Conservation (phyloP, 2,329 filamentous ascomycete genomes). For the Cladophialophora exuberans region DNA sequence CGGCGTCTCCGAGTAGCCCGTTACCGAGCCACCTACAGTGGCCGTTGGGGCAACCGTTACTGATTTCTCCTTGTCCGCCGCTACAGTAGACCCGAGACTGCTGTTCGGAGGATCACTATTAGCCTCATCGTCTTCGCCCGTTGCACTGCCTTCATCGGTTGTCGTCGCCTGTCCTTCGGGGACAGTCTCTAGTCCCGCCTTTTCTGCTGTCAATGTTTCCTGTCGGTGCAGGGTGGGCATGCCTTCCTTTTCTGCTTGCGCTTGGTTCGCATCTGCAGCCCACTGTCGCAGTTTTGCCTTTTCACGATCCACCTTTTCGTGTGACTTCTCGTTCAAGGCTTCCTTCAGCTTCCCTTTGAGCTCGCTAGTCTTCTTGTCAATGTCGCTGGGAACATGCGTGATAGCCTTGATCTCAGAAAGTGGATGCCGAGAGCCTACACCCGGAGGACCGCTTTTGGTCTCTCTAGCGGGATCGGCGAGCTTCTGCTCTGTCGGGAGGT, state of each 20-base stretch:
- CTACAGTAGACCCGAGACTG: constrained; percentile 22
- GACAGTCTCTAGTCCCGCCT: constrained; percentile 24
- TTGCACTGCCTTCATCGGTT: constrained; percentile 35
- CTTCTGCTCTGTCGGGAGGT: constrained; percentile 26
- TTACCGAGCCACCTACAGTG: constrained; percentile 15
- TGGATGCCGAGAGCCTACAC: constrained; percentile 39
- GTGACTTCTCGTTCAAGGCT: constrained; percentile 19
- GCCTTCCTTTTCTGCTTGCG: constrained; percentile 41
- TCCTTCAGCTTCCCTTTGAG: constrained; percentile 39
- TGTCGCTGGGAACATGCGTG: constrained; percentile 35
- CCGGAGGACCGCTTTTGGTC: constrained; percentile 43
- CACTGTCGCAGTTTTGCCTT: constrained; percentile 42
- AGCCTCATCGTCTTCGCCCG: constrained; percentile 22
- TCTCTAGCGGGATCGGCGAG: constrained; percentile 45
- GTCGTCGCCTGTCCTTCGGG: constrained; percentile 35
- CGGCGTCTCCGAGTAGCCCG: constrained; percentile 25
- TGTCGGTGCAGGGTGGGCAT: constrained; percentile 30
- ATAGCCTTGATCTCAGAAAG: constrained; percentile 34
- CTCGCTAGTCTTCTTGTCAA: constrained; percentile 38
- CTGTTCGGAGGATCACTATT: constrained; percentile 21
- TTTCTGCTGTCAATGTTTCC: constrained; percentile 31
- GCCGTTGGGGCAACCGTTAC: constrained; percentile 16
- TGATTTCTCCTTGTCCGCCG: constrained; percentile 25
- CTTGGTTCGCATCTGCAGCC: constrained; percentile 39
- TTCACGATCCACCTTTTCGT: constrained; percentile 32